Conservation (phyloP, 305 asterid genomes). For the Plantago rigida region DNA sequence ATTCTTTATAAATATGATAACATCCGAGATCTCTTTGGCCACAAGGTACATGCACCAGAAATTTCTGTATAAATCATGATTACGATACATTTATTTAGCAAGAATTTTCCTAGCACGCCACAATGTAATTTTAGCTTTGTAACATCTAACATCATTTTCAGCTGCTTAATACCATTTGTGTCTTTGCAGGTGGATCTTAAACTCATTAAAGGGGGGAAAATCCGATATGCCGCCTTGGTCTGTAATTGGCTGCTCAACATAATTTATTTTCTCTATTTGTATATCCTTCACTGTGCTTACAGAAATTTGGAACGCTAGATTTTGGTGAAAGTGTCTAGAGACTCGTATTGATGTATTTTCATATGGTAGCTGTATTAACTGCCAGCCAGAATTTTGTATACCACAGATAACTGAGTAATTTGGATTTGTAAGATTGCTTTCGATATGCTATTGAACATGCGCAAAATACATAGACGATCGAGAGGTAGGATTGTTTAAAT, state of each 20-base stretch:
- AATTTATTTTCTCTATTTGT: not conserved
- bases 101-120: not conserved
- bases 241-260: constrained; percentile 21
- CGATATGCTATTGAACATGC: no score
- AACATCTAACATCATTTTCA: not conserved
- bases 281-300: not conserved
- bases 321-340: not conserved
- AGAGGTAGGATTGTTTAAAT: no score
- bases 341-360: not conserved
- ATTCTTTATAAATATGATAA: constrained; percentile 80
- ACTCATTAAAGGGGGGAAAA: constrained; percentile 53
- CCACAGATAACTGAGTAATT: no score
- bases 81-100: not conserved
- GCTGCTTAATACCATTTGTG: constrained; percentile 10
- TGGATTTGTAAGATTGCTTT: no score
- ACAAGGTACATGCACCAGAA: constrained; percentile 48
- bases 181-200: constrained; percentile 74
- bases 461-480: no score
- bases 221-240: constrained; percentile 77
- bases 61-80: no score
- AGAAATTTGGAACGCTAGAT: not conserved
- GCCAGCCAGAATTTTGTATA: not conserved
- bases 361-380: constrained; percentile 5
- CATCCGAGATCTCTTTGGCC: constrained; percentile 94
- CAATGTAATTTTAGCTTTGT: no score